Evolutionary conservation across 768 basidiomycete genomes (phyloP), one percentile per base, ranked within the genome.

Genomic region (Boletus fagicola): DNA sequence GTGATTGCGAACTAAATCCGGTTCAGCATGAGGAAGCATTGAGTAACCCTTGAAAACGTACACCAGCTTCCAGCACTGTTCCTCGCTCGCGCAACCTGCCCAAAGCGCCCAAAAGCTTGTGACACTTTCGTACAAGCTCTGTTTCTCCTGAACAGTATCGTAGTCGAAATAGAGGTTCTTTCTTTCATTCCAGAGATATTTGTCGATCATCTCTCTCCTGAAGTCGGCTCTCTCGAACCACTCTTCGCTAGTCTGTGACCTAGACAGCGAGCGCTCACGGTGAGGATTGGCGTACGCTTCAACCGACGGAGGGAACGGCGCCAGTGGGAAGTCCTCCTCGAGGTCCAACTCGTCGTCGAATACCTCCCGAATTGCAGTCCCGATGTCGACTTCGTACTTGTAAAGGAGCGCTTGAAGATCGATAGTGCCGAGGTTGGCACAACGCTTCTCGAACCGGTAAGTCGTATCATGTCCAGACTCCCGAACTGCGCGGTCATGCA

Each of bases 381-480:
- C 97, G 59, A 99, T 98, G 69, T 99, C 96, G 58, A 94, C 83
- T 73, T 99, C 96, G 65, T 98, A 98, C 80, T 99, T 99, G 84
- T 96, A 99, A 46, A 99, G 77, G 68, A 99, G 78, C 48, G 94
- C 85, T 76, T 98, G 95, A 62, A 99, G 77, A 71, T 99, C 96
- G 69, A 98, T 90, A 9, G 96, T 99, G 6, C 88, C 96, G 42
- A 99, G 84, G 75, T 98, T 96, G 20, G 94, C 96, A 67, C 94
- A 98, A 18, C 92, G 89, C 77, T 95, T 94, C 79, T 99, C 96
- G 71, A 99, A 93, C 15, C 96, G 86, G 73, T 99, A 99, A 4
- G 93, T 92, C 50, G 94, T 96, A 72, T 96, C 94, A 72, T 96
- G 94, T 39, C 96, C 94, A 9, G 90, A 93, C 77, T 99, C 96